Percentiles rank a stretch among this genome's conserved stretches.
phyloP scores from a whole-genome alignment of 1,139 yeast species.

The Yamadazyma conglobata region DNA sequence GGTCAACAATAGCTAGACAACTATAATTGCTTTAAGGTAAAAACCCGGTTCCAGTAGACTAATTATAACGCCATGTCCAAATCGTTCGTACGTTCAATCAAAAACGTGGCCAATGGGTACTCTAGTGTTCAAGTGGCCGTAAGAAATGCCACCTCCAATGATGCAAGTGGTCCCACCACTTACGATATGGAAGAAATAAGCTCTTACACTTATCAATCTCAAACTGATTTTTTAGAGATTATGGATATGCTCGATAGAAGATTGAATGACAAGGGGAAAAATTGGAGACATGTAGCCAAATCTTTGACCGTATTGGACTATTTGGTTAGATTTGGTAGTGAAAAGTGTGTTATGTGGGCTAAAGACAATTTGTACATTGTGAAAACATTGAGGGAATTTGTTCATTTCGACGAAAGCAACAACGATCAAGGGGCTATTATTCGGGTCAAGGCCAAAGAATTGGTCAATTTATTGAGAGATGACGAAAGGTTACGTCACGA shows the following conservation, averaged over 20 bases:
- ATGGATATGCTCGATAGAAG: conserved; percentile 96
- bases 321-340: conserved; percentile 82
- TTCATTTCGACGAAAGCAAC: conserved; percentile 74
- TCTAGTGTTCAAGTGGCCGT: conserved; percentile 82
- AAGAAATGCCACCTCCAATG: conserved; percentile 92
- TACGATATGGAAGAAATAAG: conserved; percentile 85
- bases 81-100: conserved; percentile 77
- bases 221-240: conserved; percentile 79
- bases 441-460: conserved; percentile 87
- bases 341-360: conserved; percentile 91
- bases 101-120: conserved; percentile 92
- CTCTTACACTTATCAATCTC: conserved; percentile 63
- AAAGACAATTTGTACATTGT: conserved; percentile 85
- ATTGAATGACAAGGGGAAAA: conserved; percentile 92
- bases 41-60: background rate
- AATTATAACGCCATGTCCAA: conserved; percentile 52
- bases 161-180: conserved; percentile 78
- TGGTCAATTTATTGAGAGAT: conserved; percentile 74
- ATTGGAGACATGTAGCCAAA: conserved; percentile 97
- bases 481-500: conserved; percentile 81
- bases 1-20: conserved; percentile 8
- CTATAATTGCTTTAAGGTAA: background rate
- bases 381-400: conserved; percentile 89
- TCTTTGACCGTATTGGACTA: conserved; percentile 85
- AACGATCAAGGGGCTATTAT: conserved; percentile 88